Percentiles rank a stretch among this genome's conserved stretches.
phyloP scores from a whole-genome alignment of 2,329 filamentous ascomycete species.

The Trichoderma polysporum region DNA sequence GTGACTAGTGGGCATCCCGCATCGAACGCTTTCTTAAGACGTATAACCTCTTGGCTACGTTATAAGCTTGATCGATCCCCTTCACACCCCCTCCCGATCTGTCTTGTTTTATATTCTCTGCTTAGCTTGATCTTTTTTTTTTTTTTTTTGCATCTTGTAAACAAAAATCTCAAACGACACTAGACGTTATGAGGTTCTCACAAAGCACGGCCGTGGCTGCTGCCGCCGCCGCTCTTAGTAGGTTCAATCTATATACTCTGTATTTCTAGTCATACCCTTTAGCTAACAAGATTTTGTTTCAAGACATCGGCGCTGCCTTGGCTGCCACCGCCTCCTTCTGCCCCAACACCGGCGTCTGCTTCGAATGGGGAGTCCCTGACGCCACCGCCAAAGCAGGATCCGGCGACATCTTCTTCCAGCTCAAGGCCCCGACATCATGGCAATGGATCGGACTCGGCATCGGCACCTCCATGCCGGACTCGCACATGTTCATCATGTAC shows the following conservation, averaged over 20 bases:
- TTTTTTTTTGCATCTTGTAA: not conserved
- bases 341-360: constrained; percentile 50
- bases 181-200: constrained; percentile 21
- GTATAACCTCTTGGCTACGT: not conserved
- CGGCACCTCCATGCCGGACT: constrained; percentile 53
- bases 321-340: constrained; percentile 41
- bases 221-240: constrained; percentile 25
- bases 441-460: constrained; percentile 60
- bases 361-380: constrained; percentile 54
- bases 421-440: constrained; percentile 53
- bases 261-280: not conserved
- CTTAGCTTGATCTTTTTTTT: not conserved
- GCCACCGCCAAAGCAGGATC: constrained; percentile 46
- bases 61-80: not conserved
- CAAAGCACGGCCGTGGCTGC: constrained; percentile 14
- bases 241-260: not conserved
- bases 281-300: not conserved
- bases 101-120: not conserved
- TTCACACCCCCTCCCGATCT: not conserved
- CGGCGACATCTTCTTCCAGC: constrained; percentile 61
- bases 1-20: not conserved
- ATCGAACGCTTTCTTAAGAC: not conserved
- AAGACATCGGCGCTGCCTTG: constrained; percentile 27
- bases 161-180: too few relatives aligned
- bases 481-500: constrained; percentile 65